Percentiles rank a stretch among this genome's conserved stretches.
phyloP scores from a whole-genome alignment of 768 basidiomycete species.

The Lentinus brumalis region DNA sequence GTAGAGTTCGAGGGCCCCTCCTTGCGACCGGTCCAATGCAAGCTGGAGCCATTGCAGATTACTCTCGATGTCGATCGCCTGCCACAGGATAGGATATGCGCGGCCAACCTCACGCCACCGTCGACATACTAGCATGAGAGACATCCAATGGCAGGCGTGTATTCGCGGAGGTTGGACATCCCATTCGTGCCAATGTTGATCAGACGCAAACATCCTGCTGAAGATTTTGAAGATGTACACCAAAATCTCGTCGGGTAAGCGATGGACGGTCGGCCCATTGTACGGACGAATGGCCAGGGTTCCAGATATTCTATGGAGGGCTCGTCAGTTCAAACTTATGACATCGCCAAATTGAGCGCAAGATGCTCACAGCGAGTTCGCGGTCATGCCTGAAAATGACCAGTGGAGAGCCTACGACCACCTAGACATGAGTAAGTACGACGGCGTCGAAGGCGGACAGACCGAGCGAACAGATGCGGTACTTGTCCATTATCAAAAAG shows the following conservation, averaged over 20 bases:
- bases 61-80: neutral
- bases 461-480: no score
- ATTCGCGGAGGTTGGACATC: neutral
- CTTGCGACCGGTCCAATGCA: neutral
- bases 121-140: constrained; percentile 15
- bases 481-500: no score
- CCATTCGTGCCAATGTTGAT: neutral
- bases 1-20: neutral
- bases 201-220: neutral
- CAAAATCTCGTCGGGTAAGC: constrained; percentile 4
- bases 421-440: no score
- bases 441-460: no score
- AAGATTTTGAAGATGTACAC: neutral
- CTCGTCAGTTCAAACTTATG: no score
- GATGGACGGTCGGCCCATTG: neutral
- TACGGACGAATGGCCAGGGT: no score
- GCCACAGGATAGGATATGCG: constrained; percentile 7
- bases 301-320: no score
- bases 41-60: neutral
- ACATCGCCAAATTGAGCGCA: no score
- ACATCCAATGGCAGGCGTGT: neutral
- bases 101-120: constrained; percentile 8
- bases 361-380: no score
- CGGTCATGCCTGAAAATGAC: no score
- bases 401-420: no score